Conservation (phyloP, 164 flowering plant species). For the Vitis vinifera region DNA sequence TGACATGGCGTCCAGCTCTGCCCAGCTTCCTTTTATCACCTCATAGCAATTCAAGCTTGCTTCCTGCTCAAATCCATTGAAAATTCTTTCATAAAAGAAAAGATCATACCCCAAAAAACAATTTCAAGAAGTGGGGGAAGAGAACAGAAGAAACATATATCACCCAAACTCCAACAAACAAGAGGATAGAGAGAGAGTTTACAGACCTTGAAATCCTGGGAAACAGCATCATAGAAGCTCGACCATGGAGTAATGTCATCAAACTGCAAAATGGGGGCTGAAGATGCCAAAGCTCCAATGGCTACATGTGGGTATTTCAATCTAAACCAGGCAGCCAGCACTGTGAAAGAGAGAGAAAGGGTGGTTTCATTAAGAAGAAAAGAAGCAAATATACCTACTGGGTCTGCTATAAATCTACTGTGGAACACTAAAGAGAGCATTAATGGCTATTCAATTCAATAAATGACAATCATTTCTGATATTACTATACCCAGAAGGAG, state of each 20-base stretch:
- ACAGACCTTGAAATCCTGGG: slow-evolving; percentile 55
- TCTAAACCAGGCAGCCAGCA: slow-evolving; percentile 65
- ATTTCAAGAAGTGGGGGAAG: no score
- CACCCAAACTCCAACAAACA: no score
- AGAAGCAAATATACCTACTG: not conserved
- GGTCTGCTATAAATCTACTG: not conserved
- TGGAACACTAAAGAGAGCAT: not conserved
- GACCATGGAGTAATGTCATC: slow-evolving; percentile 50
- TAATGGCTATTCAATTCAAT: slow-evolving; percentile 2
- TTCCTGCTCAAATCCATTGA: slow-evolving; percentile 30
- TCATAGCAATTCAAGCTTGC: slow-evolving; percentile 52
- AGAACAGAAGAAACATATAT: not conserved
- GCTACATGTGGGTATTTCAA: slow-evolving; percentile 62
- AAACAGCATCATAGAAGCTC: slow-evolving; percentile 60
- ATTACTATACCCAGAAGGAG: not conserved
- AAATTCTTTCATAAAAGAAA: not conserved
- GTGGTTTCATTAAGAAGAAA: not conserved
- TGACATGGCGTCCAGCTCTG: slow-evolving; percentile 38
- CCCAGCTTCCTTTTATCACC: slow-evolving; percentile 65
- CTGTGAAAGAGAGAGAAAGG: slow-evolving; percentile 19
- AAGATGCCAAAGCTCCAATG: slow-evolving; percentile 61
- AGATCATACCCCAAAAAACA: not conserved
- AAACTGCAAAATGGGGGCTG: slow-evolving; percentile 60
- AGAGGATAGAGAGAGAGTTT: not conserved
- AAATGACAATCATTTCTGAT: slow-evolving; percentile 1